A percentile compares a stretch with the other conserved stretches of the same genome.
Evolutionary conservation across 2,329 filamentous ascomycete species (phyloP).

Genomic region (Apiospora aurea): DNA sequence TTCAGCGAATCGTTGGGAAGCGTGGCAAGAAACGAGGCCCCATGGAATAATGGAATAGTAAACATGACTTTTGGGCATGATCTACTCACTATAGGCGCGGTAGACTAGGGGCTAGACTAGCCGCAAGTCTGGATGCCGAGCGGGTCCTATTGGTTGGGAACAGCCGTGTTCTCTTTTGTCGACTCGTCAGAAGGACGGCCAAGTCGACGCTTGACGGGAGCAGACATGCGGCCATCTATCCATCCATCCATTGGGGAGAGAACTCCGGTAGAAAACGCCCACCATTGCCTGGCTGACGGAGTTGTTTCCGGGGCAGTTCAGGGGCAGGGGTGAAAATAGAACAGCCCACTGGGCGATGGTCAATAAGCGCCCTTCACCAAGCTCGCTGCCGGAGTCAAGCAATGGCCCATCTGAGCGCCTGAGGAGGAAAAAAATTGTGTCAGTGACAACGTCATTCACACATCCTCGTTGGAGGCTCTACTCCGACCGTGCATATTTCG

Average conservation of each 20-base stretch:
- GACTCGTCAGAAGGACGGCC: neutral
- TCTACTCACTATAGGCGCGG: slow-evolving; percentile 6
- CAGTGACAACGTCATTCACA: neutral
- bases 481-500: neutral
- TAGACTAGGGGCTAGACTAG: slow-evolving; percentile 5
- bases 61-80: neutral
- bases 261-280: neutral
- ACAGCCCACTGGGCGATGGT: neutral
- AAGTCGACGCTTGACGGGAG: neutral
- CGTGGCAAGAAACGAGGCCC: neutral
- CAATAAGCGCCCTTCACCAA: neutral
- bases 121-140: slow-evolving; percentile 7
- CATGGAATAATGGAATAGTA: neutral
- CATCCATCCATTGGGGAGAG: neutral
- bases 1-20: neutral
- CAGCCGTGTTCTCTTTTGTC: neutral
- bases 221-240: neutral
- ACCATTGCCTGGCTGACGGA: neutral
- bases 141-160: slow-evolving; percentile 3
- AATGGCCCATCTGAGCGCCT: slow-evolving; percentile 2
- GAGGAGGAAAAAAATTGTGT: neutral
- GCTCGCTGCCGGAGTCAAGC: neutral
- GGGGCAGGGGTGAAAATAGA: neutral
- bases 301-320: neutral
- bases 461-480: neutral